A percentile compares a stretch with the other conserved stretches of the same genome.
Evolutionary conservation across 768 basidiomycete genomes (phyloP).

Genomic region (Lentinula aciculospora): DNA sequence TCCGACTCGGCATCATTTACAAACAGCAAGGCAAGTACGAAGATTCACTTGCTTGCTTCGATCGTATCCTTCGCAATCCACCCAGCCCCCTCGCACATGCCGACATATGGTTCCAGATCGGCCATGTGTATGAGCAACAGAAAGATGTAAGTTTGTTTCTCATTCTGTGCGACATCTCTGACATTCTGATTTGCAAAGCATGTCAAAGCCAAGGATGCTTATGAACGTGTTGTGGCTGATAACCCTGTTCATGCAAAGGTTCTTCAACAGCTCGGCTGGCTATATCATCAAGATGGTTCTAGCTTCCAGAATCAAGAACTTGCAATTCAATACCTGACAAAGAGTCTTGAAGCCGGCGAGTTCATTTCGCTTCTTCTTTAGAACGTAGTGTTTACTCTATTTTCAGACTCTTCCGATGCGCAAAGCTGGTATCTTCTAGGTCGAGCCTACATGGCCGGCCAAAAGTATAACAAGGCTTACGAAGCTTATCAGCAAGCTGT

Average conservation of each 20-base stretch:
- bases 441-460: slow-evolving; percentile 97
- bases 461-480: slow-evolving; percentile 99
- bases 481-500: slow-evolving; percentile 99
- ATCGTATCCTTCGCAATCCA: slow-evolving; percentile 92
- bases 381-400: not conserved
- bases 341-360: slow-evolving; percentile 91
- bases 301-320: slow-evolving; percentile 94
- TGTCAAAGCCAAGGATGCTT: slow-evolving; percentile 86
- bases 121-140: slow-evolving; percentile 97
- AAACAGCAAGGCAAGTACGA: slow-evolving; percentile 96
- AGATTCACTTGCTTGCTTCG: slow-evolving; percentile 87
- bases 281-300: slow-evolving; percentile 94
- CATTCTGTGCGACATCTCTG: not conserved
- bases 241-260: slow-evolving; percentile 96
- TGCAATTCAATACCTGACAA: slow-evolving; percentile 90
- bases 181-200: slow-evolving; percentile 45
- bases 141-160: slow-evolving; percentile 63
- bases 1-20: slow-evolving; percentile 97
- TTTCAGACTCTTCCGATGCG: slow-evolving; percentile 86
- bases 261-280: slow-evolving; percentile 95
- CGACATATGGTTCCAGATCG: slow-evolving; percentile 99
- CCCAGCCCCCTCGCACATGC: slow-evolving; percentile 93
- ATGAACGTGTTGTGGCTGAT: slow-evolving; percentile 90
- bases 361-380: slow-evolving; percentile 10
- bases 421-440: slow-evolving; percentile 99